Evolutionary conservation across 169 alveolate species (phyloP), one percentile per base, ranked within the genome.

Genomic region (Miamiensis avidus): DNA sequence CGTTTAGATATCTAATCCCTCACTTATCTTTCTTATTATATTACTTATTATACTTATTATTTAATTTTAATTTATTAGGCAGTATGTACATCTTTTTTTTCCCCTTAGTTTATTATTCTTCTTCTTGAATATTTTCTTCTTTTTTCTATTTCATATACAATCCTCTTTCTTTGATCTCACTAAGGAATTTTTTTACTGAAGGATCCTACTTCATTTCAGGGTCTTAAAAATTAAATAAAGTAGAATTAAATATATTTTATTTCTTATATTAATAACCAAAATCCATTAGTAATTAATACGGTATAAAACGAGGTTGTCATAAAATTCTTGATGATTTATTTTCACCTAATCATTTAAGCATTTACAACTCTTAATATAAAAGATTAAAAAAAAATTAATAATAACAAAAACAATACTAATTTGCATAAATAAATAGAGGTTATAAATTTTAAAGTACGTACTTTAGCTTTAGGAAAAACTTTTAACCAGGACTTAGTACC

Each of bases 401-500:
- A 49, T 49, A 11, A 11, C 69, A 49, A 11, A 4, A 49, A 49
- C 20, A 11, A 11, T 49, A n/a, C n/a, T n/a, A n/a, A n/a, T n/a
- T n/a, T n/a, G n/a, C n/a, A n/a, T n/a, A n/a, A n/a, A n/a, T n/a
- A n/a, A n/a, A n/a, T n/a, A n/a, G n/a, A n/a, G n/a, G n/a, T n/a
- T n/a, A n/a, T n/a, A n/a, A n/a, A n/a, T 49, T 49, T 49, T 49
- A 11, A 11, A 11, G 20, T 28, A 20, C 86, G 81, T 64, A 78
- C 26, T 65, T 65, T 74, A 25, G 86, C 78, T 75, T 81, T 27
- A 28, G 78, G 81, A 29, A 86, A 75, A 11, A 93, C 89, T 76
- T 91, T 92, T 77, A 97, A 81, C 99, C 99, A 97, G 34, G 88
- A 89, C 4, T 93, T 94, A 4, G 98, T 96, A 1, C 98, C 99